Percentiles rank a stretch among this genome's conserved stretches.
These are phyloP conservation scores for Ziziphus jujuba DNA, from an alignment of 306 rosid species.

Conservation along the genomic window DNA sequence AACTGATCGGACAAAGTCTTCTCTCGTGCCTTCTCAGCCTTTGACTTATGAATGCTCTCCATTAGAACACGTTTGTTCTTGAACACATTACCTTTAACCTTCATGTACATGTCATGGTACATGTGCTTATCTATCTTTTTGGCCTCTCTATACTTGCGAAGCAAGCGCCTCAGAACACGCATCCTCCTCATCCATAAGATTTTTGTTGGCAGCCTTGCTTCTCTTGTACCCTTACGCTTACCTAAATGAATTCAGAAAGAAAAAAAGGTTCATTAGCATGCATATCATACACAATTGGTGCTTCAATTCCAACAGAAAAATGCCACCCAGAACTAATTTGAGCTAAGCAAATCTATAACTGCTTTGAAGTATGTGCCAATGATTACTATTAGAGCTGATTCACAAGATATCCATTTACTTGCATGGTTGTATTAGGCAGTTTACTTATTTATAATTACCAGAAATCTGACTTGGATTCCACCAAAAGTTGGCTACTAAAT, in stretches of 20 bases:
- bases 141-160: conserved; percentile 88
- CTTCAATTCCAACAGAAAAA: too few relatives aligned
- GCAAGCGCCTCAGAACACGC: conserved; percentile 94
- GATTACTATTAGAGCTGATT: too few relatives aligned
- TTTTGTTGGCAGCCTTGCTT: conserved; percentile 95
- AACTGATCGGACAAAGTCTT: conserved; percentile 92
- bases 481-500: too few relatives aligned
- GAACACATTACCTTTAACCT: conserved; percentile 96
- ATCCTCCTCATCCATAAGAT: conserved; percentile 96
- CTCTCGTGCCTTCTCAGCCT: conserved; percentile 98
- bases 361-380: too few relatives aligned
- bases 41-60: conserved; percentile 97
- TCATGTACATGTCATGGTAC: conserved; percentile 99
- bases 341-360: too few relatives aligned
- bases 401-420: too few relatives aligned
- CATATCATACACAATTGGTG: too few relatives aligned
- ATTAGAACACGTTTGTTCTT: conserved; percentile 92
- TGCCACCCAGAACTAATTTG: too few relatives aligned
- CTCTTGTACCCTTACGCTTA: conserved; percentile 96
- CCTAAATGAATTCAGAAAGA: conserved; percentile 34
- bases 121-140: conserved; percentile 96
- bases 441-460: too few relatives aligned
- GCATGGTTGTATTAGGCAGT: too few relatives aligned
- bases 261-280: not conserved
- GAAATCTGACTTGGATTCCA: too few relatives aligned